Conservation (phyloP, 306 rosid genomes). For the Morella rubra region DNA sequence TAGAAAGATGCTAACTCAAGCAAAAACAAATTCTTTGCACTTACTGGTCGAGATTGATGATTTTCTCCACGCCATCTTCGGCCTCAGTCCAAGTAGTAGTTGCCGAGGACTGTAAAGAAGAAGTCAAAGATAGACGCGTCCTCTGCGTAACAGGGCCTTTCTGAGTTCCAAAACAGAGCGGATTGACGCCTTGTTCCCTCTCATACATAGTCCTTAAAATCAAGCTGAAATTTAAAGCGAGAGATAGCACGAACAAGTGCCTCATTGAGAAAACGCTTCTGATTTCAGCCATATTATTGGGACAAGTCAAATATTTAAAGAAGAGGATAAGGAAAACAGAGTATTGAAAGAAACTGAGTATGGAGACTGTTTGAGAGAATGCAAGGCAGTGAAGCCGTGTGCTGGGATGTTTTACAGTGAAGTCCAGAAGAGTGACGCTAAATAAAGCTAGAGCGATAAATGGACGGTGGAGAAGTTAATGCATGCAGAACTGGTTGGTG, state of each 20-base stretch:
- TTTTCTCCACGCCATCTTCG: slow-evolving; percentile 32
- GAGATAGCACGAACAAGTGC: slow-evolving; percentile 58
- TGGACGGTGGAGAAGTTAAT: slow-evolving; percentile 16
- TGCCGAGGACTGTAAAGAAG: slow-evolving; percentile 1
- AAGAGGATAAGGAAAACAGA: neutral
- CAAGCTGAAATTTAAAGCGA: slow-evolving; percentile 70
- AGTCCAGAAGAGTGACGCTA: neutral
- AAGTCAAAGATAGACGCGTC: slow-evolving; percentile 33
- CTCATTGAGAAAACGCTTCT: slow-evolving; percentile 34
- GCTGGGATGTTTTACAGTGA: no score
- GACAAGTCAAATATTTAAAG: neutral
- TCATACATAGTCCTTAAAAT: slow-evolving; percentile 41
- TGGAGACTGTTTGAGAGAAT: neutral
- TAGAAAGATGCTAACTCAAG: neutral
- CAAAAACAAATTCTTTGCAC: slow-evolving; percentile 22
- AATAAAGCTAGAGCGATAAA: slow-evolving; percentile 13
- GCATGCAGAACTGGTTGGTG: neutral
- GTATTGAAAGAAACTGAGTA: neutral
- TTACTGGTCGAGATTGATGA: slow-evolving; percentile 76
- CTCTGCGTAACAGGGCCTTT: slow-evolving; percentile 29
- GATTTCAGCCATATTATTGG: slow-evolving; percentile 37
- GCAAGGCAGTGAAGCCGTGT: no score
- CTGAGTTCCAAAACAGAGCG: slow-evolving; percentile 22
- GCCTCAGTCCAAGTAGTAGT: slow-evolving; percentile 26
- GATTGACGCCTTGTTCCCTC: slow-evolving; percentile 21